Percentiles rank a stretch among this genome's conserved stretches.
phyloP scores from a whole-genome alignment of 2,329 filamentous ascomycete species.

The Cladophialophora carrionii region DNA sequence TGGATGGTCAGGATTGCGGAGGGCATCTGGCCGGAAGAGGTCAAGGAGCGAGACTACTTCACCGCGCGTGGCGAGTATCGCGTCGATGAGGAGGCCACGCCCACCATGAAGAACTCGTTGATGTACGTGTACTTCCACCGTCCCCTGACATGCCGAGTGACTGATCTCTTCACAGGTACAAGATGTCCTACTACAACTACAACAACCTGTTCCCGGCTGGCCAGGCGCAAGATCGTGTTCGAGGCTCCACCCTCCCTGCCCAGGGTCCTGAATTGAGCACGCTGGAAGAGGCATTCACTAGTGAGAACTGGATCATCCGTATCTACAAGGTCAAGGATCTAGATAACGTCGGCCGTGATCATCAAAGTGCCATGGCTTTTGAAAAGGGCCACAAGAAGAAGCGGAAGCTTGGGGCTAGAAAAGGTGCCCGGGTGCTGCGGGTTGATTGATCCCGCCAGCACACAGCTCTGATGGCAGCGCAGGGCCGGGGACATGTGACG shows the following conservation, averaged over 20 bases:
- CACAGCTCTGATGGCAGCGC: background rate
- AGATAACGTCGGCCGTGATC: constrained; percentile 92
- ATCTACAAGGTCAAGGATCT: constrained; percentile 99
- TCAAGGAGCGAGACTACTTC: constrained; percentile 96
- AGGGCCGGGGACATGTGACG: background rate
- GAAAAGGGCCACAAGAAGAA: constrained; percentile 59
- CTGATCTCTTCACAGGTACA: constrained; percentile 70
- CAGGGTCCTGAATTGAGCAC: constrained; percentile 83
- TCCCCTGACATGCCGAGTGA: constrained; percentile 35
- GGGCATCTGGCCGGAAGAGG: constrained; percentile 99
- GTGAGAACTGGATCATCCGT: constrained; percentile 99
- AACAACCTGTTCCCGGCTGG: constrained; percentile 85
- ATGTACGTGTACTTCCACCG: constrained; percentile 67
- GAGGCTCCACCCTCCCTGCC: constrained; percentile 76
- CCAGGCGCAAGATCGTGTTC: constrained; percentile 87
- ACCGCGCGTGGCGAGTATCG: constrained; percentile 91
- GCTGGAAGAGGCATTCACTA: constrained; percentile 95
- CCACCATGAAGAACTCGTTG: constrained; percentile 98
- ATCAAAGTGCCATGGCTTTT: constrained; percentile 63
- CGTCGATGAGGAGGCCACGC: constrained; percentile 88
- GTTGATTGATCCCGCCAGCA: constrained; percentile 44
- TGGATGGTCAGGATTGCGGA: constrained; percentile 99
- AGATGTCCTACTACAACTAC: constrained; percentile 99
- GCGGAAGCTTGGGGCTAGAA: constrained; percentile 49
- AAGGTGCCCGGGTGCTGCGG: constrained; percentile 50